Evolutionary conservation across 1,139 yeast genomes (phyloP).

Genomic region (Geotrichum phurueaensis): DNA sequence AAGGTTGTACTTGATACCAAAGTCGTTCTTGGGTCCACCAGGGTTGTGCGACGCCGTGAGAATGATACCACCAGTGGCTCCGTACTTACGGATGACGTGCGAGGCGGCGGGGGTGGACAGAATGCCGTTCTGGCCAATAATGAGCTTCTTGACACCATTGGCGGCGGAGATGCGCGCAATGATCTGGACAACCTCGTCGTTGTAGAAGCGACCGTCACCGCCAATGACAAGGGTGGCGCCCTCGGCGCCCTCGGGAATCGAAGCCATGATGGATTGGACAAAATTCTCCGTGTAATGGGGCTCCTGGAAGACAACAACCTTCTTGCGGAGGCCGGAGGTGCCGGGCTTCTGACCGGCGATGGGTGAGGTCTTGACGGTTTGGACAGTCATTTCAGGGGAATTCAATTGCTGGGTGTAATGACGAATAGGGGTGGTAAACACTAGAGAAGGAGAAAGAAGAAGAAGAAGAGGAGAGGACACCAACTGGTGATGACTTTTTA

Average conservation of each 20-base stretch:
- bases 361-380: constrained; percentile 54
- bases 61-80: constrained; percentile 91
- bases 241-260: constrained; percentile 84
- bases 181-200: constrained; percentile 71
- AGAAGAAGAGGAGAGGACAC: neutral
- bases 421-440: neutral
- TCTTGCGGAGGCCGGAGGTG: constrained; percentile 92
- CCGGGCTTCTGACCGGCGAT: constrained; percentile 95
- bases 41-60: constrained; percentile 97
- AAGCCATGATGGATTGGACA: constrained; percentile 73
- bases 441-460: neutral
- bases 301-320: constrained; percentile 77
- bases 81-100: constrained; percentile 70
- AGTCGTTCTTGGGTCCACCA: constrained; percentile 91
- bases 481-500: neutral
- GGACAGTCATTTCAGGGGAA: constrained; percentile 1
- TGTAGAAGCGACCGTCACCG: constrained; percentile 94
- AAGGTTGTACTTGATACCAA: constrained; percentile 93
- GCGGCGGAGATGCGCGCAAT: constrained; percentile 84
- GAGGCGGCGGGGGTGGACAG: constrained; percentile 96
- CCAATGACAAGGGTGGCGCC: constrained; percentile 83
- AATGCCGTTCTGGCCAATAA: constrained; percentile 82
- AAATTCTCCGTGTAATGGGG: constrained; percentile 87
- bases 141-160: constrained; percentile 78
- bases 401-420: neutral